Evolutionary conservation across 2,329 filamentous ascomycete species (phyloP).

Genomic region (Alternaria tenuissima): DNA sequence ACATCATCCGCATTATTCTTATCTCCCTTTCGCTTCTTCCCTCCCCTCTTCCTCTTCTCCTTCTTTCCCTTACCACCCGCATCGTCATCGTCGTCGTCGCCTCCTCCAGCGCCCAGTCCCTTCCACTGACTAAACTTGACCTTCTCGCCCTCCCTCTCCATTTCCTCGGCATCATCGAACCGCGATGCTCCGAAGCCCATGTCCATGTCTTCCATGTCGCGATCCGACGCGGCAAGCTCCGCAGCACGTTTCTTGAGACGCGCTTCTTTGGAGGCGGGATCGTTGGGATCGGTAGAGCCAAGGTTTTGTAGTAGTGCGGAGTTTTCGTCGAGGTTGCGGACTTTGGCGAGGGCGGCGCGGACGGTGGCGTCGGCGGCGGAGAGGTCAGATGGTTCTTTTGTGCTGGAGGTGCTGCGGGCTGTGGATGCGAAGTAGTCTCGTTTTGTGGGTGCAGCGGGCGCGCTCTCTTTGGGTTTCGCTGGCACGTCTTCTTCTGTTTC

Average conservation of each 20-base stretch:
- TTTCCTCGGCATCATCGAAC: constrained; percentile 86
- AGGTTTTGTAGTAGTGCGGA: constrained; percentile 54
- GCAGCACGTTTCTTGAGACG: constrained; percentile 69
- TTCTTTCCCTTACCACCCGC: constrained; percentile 60
- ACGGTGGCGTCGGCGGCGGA: constrained; percentile 75
- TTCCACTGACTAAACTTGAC: constrained; percentile 74
- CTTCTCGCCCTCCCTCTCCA: constrained; percentile 66
- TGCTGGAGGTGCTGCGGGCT: constrained; percentile 15
- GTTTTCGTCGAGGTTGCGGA: constrained; percentile 61
- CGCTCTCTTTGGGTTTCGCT: constrained; percentile 11
- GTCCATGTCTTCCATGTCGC: constrained; percentile 91
- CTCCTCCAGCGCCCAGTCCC: constrained; percentile 61
- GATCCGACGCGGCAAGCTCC: constrained; percentile 74
- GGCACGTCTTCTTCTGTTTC: constrained; percentile 11
- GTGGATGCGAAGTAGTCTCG: constrained; percentile 34
- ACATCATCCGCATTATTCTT: constrained; percentile 82
- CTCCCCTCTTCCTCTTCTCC: constrained; percentile 72
- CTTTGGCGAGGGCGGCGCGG: constrained; percentile 84
- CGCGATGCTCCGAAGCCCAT: constrained; percentile 91
- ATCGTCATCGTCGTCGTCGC: constrained; percentile 57
- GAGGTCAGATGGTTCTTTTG: constrained; percentile 44
- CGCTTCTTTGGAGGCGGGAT: constrained; percentile 65
- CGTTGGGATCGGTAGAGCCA: constrained; percentile 26
- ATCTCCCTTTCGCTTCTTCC: constrained; percentile 80
- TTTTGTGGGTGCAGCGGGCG: constrained; percentile 19